These are phyloP conservation scores for Solanum pinnatisectum DNA, from an alignment of 257 asterid species.

Conservation along the genomic window DNA sequence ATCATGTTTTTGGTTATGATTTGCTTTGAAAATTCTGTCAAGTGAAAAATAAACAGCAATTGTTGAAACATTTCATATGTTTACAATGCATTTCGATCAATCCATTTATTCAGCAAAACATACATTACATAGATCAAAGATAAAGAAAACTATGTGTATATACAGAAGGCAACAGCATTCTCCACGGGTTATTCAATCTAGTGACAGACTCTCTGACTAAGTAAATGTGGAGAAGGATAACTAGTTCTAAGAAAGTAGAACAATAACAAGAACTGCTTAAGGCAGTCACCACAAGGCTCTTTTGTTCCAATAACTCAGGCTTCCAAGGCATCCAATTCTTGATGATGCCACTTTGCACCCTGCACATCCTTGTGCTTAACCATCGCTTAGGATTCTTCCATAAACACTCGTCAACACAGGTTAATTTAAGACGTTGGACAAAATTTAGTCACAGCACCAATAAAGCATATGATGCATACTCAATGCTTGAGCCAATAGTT, in stretches of 20 bases:
- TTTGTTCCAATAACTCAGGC: neutral
- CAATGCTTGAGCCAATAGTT: slow-evolving; percentile 96
- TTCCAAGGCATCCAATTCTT: neutral
- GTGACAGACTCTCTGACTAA: neutral
- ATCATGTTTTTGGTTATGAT: neutral
- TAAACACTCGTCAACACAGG: neutral
- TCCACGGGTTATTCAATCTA: neutral
- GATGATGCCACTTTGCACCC: neutral
- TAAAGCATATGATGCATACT: neutral
- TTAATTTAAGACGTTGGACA: neutral
- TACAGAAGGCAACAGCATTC: no score
- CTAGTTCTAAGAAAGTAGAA: neutral
- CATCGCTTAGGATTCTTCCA: neutral
- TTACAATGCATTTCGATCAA: neutral
- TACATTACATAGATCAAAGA: neutral
- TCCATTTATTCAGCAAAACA: neutral
- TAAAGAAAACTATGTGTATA: neutral
- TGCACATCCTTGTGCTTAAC: neutral
- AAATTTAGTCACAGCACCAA: neutral
- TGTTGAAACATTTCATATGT: neutral
- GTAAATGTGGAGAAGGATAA: neutral
- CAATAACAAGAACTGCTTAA: neutral
- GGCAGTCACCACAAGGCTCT: neutral
- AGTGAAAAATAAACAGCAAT: neutral
- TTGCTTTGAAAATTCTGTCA: slow-evolving; percentile 36